Base-by-base conservation (phyloP, 352 stramenopile species). In the Globisporangium cylindrosporum region DNA sequence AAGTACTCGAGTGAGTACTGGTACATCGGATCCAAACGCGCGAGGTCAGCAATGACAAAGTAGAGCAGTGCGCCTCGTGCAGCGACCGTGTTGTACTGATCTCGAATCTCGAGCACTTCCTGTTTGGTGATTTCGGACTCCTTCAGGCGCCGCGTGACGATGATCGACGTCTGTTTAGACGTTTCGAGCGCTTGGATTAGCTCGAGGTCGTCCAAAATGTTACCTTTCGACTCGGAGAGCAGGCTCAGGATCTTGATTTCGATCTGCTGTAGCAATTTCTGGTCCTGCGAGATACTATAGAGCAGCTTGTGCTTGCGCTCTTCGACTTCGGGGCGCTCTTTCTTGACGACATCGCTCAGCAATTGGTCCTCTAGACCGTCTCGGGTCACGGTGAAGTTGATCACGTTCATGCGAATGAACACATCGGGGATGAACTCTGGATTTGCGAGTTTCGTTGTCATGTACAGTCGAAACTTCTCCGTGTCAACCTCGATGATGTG, bases 381-480 rank as follows among this genome's bases (percentile, higher is more conserved):
- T n/a, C 81, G 81, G 1, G 92, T 98, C 27, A 98, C 93, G 0
- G 87, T 97, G 64, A 98, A 98, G 67, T 98, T 98, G 62, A 98
- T 96, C 4, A 98, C 78, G 56, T 92, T 98, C 32, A 97, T 90
- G 60, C 92, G 93, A 62, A 98, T 97, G 66, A 91, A 98, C 8
- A 98, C 80, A 46, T 98, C 93, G 6, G 93, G 92, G 0, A 88
- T 69, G 64, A 98, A 98, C 49, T 89, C 81, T 10, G 93, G 93
- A 59, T 98, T 98, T 0, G 89, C 79, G n/a, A 98, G 70, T 58
- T 98, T 98, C 0, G 92, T 98, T 1, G 91, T 96, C 58, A 98
- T 73, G 68, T 97, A 98, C 69, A 98, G 69, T 1, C 88, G 88
- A 36, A 98, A 98, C 6, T 67, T 77, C 6, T 76, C 68, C 20